Base-by-base conservation (phyloP, 805 yeast species). In the Metschnikowia henanensis region DNA sequence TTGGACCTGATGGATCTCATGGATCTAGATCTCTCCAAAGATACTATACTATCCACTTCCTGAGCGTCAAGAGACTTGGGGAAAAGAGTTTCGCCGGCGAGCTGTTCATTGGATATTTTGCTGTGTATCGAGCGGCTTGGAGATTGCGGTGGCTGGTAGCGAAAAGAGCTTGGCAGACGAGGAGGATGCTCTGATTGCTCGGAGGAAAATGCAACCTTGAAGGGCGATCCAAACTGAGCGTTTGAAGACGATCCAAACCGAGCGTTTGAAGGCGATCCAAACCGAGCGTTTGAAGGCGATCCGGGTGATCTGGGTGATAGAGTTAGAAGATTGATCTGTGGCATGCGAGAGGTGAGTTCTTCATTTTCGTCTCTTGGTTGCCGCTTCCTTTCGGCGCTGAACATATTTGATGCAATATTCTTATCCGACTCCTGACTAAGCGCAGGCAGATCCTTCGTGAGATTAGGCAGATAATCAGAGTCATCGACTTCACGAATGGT, bases 21-120 rank as follows among this genome's bases (percentile, higher is more conserved):
- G 5, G 82, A 76, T 38, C 80, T 58, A 6, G 85, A 77, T 47
- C 91, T 72, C 60, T 87, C 95, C 34, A 87, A 58, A 6, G 84
- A 76, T 2, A 84, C 83, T 45, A 87, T 87, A 35, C 87, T 81
- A 51, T 83, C 87, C 9, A 87, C 86, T 56, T 87, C 95, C 40
- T 76, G 79, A 0, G 77, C 70, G 45, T 75, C 83, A 25, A 87
- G 66, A 2, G 80, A 76, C 57, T 82, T 85, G 0, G 95, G 95
- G 60, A 87, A 87, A 20, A 86, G 61, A 0, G 81, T 79, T 43
- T 84, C 76, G 3, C 76, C 76, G 6, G 66, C 51, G 9, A 69
- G 49, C 32, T 58, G 65, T 26, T 58, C 63, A 18, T 49, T 56
- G 15, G 45, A 43, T 20, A 32, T 18, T 35, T 34, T 36, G 37